These are phyloP conservation scores for Gaeumannomyces tritici DNA, from an alignment of 2,329 filamentous ascomycete species.

Conservation along the genomic window DNA sequence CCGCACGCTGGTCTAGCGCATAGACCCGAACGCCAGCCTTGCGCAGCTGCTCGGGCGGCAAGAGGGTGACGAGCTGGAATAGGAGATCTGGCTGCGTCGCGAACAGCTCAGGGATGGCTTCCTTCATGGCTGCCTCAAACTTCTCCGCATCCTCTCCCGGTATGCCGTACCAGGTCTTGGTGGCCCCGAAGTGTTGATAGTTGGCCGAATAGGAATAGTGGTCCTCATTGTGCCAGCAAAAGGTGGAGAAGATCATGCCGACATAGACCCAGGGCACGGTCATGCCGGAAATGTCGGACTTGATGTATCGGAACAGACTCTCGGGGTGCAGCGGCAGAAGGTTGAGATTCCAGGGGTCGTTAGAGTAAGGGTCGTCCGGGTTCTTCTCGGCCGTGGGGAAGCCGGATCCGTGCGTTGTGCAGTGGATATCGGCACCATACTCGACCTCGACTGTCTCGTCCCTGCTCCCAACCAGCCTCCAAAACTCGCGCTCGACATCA, in stretches of 20 bases:
- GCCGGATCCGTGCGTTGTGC: slow-evolving; percentile 92
- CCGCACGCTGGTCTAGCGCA: slow-evolving; percentile 89
- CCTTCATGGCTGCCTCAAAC: slow-evolving; percentile 90
- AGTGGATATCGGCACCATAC: slow-evolving; percentile 96
- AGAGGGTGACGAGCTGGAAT: slow-evolving; percentile 92
- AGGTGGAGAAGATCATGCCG: slow-evolving; percentile 98
- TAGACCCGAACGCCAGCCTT: slow-evolving; percentile 91
- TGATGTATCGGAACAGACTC: slow-evolving; percentile 93
- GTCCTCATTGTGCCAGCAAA: slow-evolving; percentile 99
- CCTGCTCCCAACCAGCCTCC: slow-evolving; percentile 85
- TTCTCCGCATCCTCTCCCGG: slow-evolving; percentile 88
- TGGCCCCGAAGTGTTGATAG: slow-evolving; percentile 95
- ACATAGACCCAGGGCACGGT: slow-evolving; percentile 99
- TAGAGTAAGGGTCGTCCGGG: slow-evolving; percentile 76
- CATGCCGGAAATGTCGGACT: slow-evolving; percentile 97
- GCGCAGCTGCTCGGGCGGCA: slow-evolving; percentile 85
- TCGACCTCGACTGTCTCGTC: slow-evolving; percentile 97
- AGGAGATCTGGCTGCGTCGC: slow-evolving; percentile 93
- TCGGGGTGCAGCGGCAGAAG: slow-evolving; percentile 83
- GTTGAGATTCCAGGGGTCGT: slow-evolving; percentile 93
- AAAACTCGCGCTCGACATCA: slow-evolving; percentile 93
- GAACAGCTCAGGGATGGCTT: slow-evolving; percentile 91
- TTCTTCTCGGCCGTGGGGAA: slow-evolving; percentile 92
- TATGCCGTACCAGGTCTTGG: slow-evolving; percentile 99
- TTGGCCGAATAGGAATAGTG: slow-evolving; percentile 97